phyloP scores from a whole-genome alignment of 495 filamentous ascomycete genomes.

The Haplographium delicatum region DNA sequence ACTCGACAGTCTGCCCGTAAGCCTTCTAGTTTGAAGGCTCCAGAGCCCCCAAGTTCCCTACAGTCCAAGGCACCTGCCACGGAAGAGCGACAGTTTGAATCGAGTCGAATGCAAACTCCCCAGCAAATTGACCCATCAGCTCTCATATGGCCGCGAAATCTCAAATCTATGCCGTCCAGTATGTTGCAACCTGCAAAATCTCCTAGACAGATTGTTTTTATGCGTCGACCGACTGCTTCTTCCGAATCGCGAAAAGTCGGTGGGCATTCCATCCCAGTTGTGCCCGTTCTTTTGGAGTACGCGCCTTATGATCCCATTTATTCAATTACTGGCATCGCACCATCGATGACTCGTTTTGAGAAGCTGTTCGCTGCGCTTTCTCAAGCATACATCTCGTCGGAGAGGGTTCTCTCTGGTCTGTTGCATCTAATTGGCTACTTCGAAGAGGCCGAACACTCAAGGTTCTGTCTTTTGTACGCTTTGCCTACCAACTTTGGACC shows the following conservation, averaged over 20 bases:
- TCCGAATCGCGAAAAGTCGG: conserved; percentile 34
- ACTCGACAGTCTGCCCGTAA: conserved; percentile 45
- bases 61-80: conserved; percentile 18
- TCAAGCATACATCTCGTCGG: conserved; percentile 43
- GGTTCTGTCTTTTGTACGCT: conserved; percentile 78
- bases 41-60: conserved; percentile 7
- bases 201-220: conserved; percentile 48
- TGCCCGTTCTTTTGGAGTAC: conserved; percentile 63
- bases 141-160: conserved; percentile 27
- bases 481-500: conserved; percentile 63
- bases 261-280: conserved; percentile 26
- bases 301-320: conserved; percentile 60
- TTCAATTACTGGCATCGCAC: conserved; percentile 55
- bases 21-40: conserved; percentile 5
- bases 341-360: conserved; percentile 59
- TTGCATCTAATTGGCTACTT: conserved; percentile 80
- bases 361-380: conserved; percentile 51
- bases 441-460: conserved; percentile 68
- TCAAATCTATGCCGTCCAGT: conserved; percentile 35
- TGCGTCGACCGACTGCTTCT: conserved; percentile 42
- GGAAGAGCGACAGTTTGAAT: conserved; percentile 47
- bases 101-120: conserved; percentile 49
- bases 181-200: conserved; percentile 25
- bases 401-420: conserved; percentile 50
- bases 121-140: conserved; percentile 44